Conservation (phyloP, 768 basidiomycete genomes). For the Hysterangium stoloniferum region DNA sequence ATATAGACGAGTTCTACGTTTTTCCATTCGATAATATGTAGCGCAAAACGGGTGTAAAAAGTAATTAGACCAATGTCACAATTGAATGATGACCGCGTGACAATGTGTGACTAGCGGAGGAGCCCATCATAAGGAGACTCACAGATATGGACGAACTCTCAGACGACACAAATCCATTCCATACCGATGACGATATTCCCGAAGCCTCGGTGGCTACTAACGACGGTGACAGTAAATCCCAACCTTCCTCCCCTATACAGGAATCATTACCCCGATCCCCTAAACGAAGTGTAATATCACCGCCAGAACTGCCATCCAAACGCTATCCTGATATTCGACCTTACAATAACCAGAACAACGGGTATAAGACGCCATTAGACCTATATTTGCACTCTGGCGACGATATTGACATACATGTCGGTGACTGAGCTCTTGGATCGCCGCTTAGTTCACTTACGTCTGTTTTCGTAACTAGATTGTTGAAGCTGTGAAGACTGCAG, state of each 20-base stretch:
- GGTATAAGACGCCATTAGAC: constrained; percentile 62
- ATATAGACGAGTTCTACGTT: no score
- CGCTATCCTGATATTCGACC: constrained; percentile 45
- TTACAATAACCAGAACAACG: constrained; percentile 14
- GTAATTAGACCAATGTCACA: no score
- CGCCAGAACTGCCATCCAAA: constrained; percentile 45
- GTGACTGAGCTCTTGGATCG: constrained; percentile 18
- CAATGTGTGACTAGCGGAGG: not conserved
- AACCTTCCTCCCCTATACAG: constrained; percentile 7
- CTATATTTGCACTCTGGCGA: constrained; percentile 75
- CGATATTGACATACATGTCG: constrained; percentile 70
- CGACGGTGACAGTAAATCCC: not conserved
- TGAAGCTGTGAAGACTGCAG: constrained; percentile 91
- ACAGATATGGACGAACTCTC: constrained; percentile 8
- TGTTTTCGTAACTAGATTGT: constrained; percentile 52
- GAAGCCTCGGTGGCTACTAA: not conserved
- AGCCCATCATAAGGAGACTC: not conserved
- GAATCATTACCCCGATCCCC: constrained; percentile 13
- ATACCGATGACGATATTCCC: constrained; percentile 16
- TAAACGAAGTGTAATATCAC: no score
- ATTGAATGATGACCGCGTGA: not conserved
- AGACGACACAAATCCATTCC: constrained; percentile 37
- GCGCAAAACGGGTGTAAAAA: no score
- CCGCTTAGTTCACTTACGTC: constrained; percentile 12
- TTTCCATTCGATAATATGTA: no score